Base-by-base conservation (phyloP, 192 early-diverging fungal genomes). In the Mortierella hygrophila region DNA sequence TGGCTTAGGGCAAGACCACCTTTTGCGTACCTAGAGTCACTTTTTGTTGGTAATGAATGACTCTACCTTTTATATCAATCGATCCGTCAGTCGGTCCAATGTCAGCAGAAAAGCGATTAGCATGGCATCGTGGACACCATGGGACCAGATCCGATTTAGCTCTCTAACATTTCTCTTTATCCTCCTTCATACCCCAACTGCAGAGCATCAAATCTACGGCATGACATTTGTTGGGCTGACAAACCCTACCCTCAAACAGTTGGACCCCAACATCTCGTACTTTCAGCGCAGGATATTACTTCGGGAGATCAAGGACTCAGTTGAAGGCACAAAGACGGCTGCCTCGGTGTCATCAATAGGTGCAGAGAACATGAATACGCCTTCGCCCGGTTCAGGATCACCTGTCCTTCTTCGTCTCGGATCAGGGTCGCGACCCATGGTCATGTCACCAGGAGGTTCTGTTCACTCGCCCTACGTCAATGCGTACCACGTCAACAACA, bases 291-390 rank as follows among this genome's bases (percentile, higher is more conserved):
- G 84, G 44, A 81, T 74, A 74, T 46, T 86, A 38, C 32, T 86
- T 16, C 29, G 74, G 47, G 84, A 86, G 65, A 86, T 86, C 75
- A 86, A 78, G 72, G 84, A 86, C 37, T 63, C 79, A 23, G 84
- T 86, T 16, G 79, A 86, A 32, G 84, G 75, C 21, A 86, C 84
- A 23, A 86, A 35, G 63, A 86, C 79, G 0, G 75, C 84, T 2
- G 41, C 84, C 15, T 78, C 79, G 2, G 74, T 81, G 3, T 86
- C 84, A 2, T 74, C 79, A 63, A 65, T 81, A 40, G 84, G 83
- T 32, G 46, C 79, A 0, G 79, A 86, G 23, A 81, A 70, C 29
- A 70, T 70, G 23, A 70, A 74, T 9, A 86, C 84, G 0, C 84
- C 84, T 7, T 54, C 84, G 7, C 79, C 76, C 23, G 46, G 49